These are phyloP conservation scores for Neonothopanus nambi DNA, from an alignment of 1,284 basidiomycete species.

Conservation along the genomic window DNA sequence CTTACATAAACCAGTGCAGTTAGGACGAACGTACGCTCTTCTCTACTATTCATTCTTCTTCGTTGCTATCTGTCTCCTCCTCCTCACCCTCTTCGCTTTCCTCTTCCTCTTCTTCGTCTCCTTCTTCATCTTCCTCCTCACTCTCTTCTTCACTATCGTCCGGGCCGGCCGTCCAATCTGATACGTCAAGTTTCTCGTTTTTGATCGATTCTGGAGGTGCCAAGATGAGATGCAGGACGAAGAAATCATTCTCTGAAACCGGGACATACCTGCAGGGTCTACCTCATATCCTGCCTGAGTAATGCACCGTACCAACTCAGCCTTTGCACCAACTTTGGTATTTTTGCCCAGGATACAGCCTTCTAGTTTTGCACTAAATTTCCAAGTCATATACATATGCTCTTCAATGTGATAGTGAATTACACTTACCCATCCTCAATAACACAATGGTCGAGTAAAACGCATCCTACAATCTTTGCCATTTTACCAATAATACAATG, in stretches of 20 bases:
- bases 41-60: no score
- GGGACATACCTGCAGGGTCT: conserved; percentile 60
- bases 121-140: conserved; percentile 29
- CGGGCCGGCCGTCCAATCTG: conserved; percentile 56
- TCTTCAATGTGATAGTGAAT: background rate
- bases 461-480: conserved; percentile 83
- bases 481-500: conserved; percentile 89
- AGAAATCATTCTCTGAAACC: background rate
- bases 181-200: conserved; percentile 65
- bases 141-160: conserved; percentile 31
- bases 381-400: background rate
- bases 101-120: conserved; percentile 27
- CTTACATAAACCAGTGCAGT: no score
- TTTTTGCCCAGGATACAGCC: conserved; percentile 85
- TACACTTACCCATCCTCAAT: conserved; percentile 80
- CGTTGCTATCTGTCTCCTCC: conserved; percentile 6
- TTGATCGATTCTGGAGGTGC: conserved; percentile 48
- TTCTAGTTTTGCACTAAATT: conserved; percentile 81
- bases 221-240: background rate
- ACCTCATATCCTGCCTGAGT: conserved; percentile 90
- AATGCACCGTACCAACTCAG: conserved; percentile 80
- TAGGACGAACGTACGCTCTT: no score
- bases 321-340: conserved; percentile 79
- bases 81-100: conserved; percentile 21
- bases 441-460: conserved; percentile 88